These are phyloP conservation scores for Coemansia sp. DNA, from an alignment of 192 early-diverging fungal species.

Conservation along the genomic window DNA sequence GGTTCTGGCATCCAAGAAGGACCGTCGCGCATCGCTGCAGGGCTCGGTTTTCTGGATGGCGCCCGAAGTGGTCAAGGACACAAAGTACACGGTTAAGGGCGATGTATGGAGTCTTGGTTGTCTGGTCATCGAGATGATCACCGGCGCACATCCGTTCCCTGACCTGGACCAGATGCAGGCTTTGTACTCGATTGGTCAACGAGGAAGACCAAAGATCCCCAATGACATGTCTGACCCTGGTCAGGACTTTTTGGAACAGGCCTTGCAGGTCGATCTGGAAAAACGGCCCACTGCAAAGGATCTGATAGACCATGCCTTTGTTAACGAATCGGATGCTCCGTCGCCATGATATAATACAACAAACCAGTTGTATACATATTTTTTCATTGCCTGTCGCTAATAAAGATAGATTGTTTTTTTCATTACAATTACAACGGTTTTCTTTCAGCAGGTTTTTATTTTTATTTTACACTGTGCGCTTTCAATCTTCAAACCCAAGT, in stretches of 20 bases:
- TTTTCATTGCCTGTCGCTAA: not conserved
- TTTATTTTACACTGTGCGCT: too few species aligned
- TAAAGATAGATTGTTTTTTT: too few species aligned
- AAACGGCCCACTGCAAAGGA: conserved; percentile 54
- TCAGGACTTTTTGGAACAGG: conserved; percentile 51
- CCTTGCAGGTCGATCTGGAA: conserved; percentile 51
- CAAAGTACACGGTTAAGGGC: conserved; percentile 87
- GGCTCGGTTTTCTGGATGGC: conserved; percentile 99
- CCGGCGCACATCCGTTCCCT: conserved; percentile 88
- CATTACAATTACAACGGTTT: too few species aligned
- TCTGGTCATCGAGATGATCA: conserved; percentile 98
- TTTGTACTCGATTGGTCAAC: conserved; percentile 67
- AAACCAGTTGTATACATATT: not conserved
- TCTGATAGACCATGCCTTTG: conserved; percentile 48
- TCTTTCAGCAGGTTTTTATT: too few species aligned
- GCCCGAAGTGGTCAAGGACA: conserved; percentile 95
- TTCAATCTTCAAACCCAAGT: too few species aligned
- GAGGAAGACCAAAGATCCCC: conserved; percentile 46
- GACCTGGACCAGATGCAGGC: conserved; percentile 80
- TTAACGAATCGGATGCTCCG: conserved; percentile 25
- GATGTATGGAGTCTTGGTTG: conserved; percentile 96
- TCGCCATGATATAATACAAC: conserved; percentile 19
- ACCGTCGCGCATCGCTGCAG: conserved; percentile 78
- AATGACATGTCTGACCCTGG: conserved; percentile 35
- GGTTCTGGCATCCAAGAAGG: conserved; percentile 48